Conservation (phyloP, 2,329 filamentous ascomycete genomes). For the Amesomyces nigricolor region DNA sequence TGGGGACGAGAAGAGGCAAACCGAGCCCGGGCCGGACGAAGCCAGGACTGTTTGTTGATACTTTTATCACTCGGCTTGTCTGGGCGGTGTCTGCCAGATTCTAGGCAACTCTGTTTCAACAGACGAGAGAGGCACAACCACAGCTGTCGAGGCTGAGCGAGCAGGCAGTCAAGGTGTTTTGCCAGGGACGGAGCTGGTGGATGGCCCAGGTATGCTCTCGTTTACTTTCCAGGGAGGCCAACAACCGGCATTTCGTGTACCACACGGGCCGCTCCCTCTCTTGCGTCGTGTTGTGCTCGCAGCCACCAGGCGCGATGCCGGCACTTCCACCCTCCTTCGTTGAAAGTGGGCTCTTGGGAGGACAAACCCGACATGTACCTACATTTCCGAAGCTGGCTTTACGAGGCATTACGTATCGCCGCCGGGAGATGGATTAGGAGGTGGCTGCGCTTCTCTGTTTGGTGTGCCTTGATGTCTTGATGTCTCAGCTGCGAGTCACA, state of each 20-base stretch:
- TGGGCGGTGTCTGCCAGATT: no score
- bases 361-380: background rate
- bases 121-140: no score
- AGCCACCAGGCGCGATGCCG: conserved; percentile 6
- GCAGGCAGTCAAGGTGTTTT: no score
- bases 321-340: background rate
- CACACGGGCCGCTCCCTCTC: conserved; percentile 19
- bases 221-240: no score
- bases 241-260: background rate
- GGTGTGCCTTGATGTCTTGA: conserved; percentile 26
- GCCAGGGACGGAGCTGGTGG: no score
- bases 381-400: background rate
- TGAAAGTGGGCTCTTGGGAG: no score
- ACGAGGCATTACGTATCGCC: conserved; percentile 12
- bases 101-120: no score
- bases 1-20: background rate
- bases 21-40: no score
- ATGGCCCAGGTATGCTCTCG: no score
- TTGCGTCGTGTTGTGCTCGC: conserved; percentile 12
- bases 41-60: no score
- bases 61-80: no score
- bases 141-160: no score
- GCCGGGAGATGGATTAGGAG: background rate
- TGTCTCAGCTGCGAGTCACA: conserved; percentile 35
- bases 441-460: conserved; percentile 20